phyloP scores from a whole-genome alignment of 1,139 yeast genomes.

The Starmera stellimalicola region DNA sequence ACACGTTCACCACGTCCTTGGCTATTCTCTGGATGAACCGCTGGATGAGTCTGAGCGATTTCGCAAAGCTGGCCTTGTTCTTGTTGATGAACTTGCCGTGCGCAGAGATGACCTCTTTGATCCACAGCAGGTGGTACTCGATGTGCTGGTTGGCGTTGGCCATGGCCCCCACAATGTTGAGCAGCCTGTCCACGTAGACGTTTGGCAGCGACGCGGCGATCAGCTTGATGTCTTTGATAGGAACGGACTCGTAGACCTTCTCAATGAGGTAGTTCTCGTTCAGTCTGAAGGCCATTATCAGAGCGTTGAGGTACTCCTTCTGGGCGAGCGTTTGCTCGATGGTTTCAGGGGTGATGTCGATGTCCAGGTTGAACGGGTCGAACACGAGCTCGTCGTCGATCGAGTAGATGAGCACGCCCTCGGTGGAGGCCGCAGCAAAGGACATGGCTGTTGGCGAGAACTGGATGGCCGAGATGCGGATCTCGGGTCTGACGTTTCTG shows the following conservation, averaged over 20 bases:
- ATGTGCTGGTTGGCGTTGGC: constrained; percentile 74
- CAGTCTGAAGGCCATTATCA: constrained; percentile 89
- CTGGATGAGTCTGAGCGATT: constrained; percentile 62
- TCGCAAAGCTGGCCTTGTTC: constrained; percentile 55
- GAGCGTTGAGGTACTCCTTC: constrained; percentile 67
- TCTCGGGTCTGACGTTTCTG: constrained; percentile 68
- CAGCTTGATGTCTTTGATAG: constrained; percentile 59
- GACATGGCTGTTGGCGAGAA: constrained; percentile 89
- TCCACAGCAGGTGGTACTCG: constrained; percentile 80
- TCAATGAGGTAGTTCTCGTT: constrained; percentile 73
- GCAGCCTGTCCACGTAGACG: constrained; percentile 61
- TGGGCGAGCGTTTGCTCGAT: constrained; percentile 55
- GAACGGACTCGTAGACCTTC: constrained; percentile 67
- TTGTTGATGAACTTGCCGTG: constrained; percentile 72
- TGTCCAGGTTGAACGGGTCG: constrained; percentile 92
- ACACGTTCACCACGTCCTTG: constrained; percentile 55
- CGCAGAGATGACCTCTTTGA: constrained; percentile 50
- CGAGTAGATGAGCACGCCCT: constrained; percentile 78
- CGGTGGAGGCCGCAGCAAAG: constrained; percentile 94
- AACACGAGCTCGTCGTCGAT: constrained; percentile 68
- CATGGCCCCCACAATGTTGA: constrained; percentile 63
- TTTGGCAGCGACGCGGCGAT: constrained; percentile 62
- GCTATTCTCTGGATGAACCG: constrained; percentile 68
- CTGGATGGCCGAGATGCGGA: constrained; percentile 64
- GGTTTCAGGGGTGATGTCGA: constrained; percentile 81